phyloP scores from a whole-genome alignment of 768 basidiomycete species.

The Termitomyces sp. region DNA sequence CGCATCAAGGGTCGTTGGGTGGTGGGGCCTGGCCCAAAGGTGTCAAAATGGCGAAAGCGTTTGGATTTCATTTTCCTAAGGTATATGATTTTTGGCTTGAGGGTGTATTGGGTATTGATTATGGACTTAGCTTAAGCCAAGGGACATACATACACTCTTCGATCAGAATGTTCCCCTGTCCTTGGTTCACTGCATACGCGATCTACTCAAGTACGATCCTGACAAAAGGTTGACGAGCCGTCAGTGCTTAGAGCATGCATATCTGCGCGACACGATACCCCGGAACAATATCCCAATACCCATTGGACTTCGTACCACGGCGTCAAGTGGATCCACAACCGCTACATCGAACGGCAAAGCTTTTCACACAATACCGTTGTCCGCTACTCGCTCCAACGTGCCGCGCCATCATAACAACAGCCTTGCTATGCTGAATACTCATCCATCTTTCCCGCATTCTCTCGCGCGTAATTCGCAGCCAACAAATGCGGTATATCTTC shows the following conservation, averaged over 20 bases:
- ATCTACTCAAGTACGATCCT: slow-evolving; percentile 91
- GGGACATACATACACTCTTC: slow-evolving; percentile 68
- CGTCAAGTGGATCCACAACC: slow-evolving; percentile 27
- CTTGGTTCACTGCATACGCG: slow-evolving; percentile 86
- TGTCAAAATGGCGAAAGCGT: slow-evolving; percentile 77
- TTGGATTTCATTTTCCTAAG: slow-evolving; percentile 88
- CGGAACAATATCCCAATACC: slow-evolving; percentile 63
- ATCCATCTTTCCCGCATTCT: slow-evolving; percentile 9
- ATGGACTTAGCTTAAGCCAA: slow-evolving; percentile 50
- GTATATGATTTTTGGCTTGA: slow-evolving; percentile 36
- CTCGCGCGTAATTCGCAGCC: slow-evolving; percentile 34
- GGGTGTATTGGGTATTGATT: slow-evolving; percentile 4
- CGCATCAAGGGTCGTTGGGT: slow-evolving; percentile 61
- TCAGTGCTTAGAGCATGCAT: slow-evolving; percentile 84
- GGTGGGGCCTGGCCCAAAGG: slow-evolving; percentile 88
- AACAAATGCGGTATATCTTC: slow-evolving; percentile 9
- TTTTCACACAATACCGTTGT: slow-evolving; percentile 25
- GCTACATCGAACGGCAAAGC: slow-evolving; percentile 29
- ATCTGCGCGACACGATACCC: slow-evolving; percentile 75
- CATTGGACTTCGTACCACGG: slow-evolving; percentile 39
- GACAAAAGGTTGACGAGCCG: slow-evolving; percentile 77
- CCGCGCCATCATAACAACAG: slow-evolving; percentile 21
- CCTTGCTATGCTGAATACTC: slow-evolving; percentile 7
- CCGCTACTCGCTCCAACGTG: slow-evolving; percentile 25
- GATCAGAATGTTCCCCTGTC: slow-evolving; percentile 71